Evolutionary conservation across 768 basidiomycete genomes (phyloP).

Genomic region (Tulasnella sp.): DNA sequence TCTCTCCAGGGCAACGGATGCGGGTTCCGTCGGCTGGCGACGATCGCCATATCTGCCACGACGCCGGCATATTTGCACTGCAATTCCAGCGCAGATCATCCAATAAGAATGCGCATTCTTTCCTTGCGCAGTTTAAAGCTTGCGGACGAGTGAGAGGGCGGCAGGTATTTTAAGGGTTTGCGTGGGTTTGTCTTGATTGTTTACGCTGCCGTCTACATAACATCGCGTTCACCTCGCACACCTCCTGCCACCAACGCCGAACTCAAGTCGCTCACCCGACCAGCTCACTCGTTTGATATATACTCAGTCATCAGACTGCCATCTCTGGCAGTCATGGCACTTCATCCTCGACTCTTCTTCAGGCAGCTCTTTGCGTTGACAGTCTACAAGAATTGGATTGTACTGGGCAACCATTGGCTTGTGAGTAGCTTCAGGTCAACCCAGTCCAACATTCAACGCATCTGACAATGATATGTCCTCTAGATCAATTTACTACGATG

Average conservation of each 20-base stretch:
- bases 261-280: neutral
- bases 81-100: too few species aligned
- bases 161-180: neutral
- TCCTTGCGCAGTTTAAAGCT: neutral
- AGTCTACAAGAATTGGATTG: slow-evolving; percentile 18
- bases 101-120: neutral
- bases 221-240: neutral
- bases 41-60: neutral
- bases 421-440: neutral
- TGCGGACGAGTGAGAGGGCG: neutral
- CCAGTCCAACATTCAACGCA: neutral
- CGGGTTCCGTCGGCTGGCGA: too few species aligned
- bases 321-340: neutral
- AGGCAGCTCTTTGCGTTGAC: neutral
- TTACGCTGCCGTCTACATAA: neutral
- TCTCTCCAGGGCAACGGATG: too few species aligned
- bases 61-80: neutral
- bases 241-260: neutral
- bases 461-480: neutral
- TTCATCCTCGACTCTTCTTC: neutral
- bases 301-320: neutral
- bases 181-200: neutral
- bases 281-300: neutral
- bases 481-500: slow-evolving; percentile 22
- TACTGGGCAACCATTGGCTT: slow-evolving; percentile 19